Evolutionary conservation across 306 rosid genomes (phyloP).

Genomic region (Hylodesmum podocarpum): DNA sequence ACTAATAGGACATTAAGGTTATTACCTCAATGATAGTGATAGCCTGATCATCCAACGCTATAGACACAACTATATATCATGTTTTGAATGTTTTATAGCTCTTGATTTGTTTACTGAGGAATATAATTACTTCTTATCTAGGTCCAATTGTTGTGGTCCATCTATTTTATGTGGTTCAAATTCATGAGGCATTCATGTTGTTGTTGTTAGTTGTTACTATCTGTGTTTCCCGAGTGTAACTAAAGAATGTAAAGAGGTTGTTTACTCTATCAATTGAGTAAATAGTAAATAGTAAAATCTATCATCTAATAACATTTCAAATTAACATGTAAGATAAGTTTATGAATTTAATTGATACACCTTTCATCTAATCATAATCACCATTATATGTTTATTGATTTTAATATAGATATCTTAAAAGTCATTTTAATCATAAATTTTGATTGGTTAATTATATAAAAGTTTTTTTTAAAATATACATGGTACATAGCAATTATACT

Average conservation of each 20-base stretch:
- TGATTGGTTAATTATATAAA: no score
- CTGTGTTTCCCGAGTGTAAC: constrained; percentile 2
- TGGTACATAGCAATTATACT: no score
- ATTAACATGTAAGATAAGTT: background rate
- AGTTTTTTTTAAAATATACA: no score
- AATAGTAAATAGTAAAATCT: no score
- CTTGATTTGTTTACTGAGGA: constrained; percentile 30
- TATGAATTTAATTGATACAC: no score
- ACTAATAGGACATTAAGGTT: constrained; percentile 24
- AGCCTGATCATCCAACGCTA: constrained; percentile 37
- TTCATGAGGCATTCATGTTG: constrained; percentile 44
- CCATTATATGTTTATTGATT: background rate
- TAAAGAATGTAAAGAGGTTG: constrained; percentile 3
- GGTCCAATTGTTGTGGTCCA: constrained; percentile 61
- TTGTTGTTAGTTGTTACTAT: constrained; percentile 31
- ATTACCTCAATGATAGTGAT: constrained; percentile 35
- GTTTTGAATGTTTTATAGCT: constrained; percentile 37
- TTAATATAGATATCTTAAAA: background rate
- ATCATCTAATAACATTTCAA: background rate
- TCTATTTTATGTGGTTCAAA: constrained; percentile 47
- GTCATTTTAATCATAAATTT: background rate
- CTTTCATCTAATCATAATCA: no score
- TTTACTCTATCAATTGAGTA: background rate
- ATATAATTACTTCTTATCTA: constrained; percentile 31
- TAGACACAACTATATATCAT: constrained; percentile 33